These are phyloP conservation scores for Haplosporangium sp. DNA, from an alignment of 371 early-diverging fungal genomes.

Conservation along the genomic window DNA sequence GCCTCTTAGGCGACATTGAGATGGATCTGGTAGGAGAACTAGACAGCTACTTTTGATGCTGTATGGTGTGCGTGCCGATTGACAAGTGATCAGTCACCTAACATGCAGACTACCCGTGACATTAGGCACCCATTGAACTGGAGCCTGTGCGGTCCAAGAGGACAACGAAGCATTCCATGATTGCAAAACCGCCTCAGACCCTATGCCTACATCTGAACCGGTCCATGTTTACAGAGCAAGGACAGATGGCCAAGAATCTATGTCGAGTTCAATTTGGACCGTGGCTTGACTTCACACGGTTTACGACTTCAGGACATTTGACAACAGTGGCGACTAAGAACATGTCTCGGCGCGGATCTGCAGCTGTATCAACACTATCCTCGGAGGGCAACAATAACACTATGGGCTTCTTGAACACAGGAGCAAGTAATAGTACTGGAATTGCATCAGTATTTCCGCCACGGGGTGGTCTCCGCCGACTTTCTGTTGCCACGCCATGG, in stretches of 20 bases:
- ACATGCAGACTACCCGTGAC: conserved; percentile 33
- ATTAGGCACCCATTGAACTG: conserved; percentile 32
- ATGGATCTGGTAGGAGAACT: conserved; percentile 38
- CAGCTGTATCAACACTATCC: neutral
- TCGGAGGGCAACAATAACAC: neutral
- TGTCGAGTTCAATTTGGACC: conserved; percentile 70
- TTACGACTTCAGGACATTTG: conserved; percentile 64
- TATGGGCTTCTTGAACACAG: neutral
- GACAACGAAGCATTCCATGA: conserved; percentile 70
- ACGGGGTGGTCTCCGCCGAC: neutral
- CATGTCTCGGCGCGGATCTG: conserved; percentile 58
- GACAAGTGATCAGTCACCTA: neutral
- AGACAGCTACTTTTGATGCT: too few relatives aligned
- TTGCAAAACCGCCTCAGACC: conserved; percentile 67
- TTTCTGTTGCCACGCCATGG: neutral
- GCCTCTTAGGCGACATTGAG: conserved; percentile 42
- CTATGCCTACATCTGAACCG: conserved; percentile 81
- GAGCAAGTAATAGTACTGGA: neutral
- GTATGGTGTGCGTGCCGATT: neutral
- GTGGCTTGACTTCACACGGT: conserved; percentile 71
- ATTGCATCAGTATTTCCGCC: neutral
- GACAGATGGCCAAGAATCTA: conserved; percentile 74
- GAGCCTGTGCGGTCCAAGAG: conserved; percentile 47
- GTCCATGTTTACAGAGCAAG: conserved; percentile 70
- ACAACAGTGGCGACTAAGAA: conserved; percentile 64